These are phyloP conservation scores for Trichoderma atroviride DNA, from an alignment of 2,329 filamentous ascomycete genomes.

Conservation along the genomic window DNA sequence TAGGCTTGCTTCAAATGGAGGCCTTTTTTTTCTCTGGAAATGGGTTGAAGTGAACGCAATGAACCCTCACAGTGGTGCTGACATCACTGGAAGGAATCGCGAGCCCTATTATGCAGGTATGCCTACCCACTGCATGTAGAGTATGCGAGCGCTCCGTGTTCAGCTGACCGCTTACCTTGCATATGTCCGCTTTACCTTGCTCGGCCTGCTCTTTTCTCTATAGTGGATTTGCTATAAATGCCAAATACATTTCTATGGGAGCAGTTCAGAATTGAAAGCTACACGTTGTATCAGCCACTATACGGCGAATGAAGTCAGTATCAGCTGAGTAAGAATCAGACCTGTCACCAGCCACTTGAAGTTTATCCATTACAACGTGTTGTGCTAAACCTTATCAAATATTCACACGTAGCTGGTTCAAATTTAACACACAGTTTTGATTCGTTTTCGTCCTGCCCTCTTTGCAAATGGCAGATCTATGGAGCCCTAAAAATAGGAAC, in stretches of 20 bases:
- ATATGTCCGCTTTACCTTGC: background rate
- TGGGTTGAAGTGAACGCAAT: background rate
- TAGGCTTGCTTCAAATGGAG: background rate
- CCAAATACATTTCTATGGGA: background rate
- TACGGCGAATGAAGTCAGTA: background rate
- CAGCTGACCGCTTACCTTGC: background rate
- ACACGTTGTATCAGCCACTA: background rate
- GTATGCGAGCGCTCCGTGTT: constrained; percentile 1
- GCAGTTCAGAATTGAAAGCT: background rate
- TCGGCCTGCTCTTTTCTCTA: background rate
- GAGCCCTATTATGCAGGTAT: background rate
- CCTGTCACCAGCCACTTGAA: constrained; percentile 23
- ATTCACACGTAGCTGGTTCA: background rate
- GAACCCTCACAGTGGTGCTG: background rate
- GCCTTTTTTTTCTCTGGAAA: background rate
- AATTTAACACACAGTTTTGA: background rate
- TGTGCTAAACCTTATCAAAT: constrained; percentile 16
- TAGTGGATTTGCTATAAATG: background rate
- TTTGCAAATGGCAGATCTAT: background rate
- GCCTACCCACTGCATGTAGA: background rate
- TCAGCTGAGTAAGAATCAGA: constrained; percentile 22
- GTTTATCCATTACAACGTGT: constrained; percentile 3
- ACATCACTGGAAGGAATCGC: background rate
- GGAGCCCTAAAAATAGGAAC: constrained; percentile 16
- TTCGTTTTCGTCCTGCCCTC: background rate